Evolutionary conservation across 1,284 basidiomycete species (phyloP), one percentile per base, ranked within the genome.

Genomic region (Sporisorium sorghi): DNA sequence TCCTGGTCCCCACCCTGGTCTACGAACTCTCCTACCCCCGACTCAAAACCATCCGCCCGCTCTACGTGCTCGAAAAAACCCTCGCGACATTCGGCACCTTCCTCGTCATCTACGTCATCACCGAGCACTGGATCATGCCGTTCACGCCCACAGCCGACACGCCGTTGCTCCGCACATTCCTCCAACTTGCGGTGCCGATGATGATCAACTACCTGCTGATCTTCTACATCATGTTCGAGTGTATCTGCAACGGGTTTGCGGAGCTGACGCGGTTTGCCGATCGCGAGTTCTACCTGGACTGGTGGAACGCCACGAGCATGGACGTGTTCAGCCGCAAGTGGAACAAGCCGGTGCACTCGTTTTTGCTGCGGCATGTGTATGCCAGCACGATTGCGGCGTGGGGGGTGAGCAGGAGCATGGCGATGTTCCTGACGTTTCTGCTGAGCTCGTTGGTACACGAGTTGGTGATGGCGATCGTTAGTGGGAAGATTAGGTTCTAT

Each of bases 1-100:
- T 93, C 85, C 86, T 96, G 52, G 91, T 94, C 48, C 96, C 97
- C 11, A 93, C 94, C 0, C 88, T 99, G 49, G 94, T 97, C 6
- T 99, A 99, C 83, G 93, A 98, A 83, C 88, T 99, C 52, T 94
- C 97, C 84, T 99, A 97, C 84, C 96, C 96, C 6, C 87, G 95
- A 43, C 97, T 94, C 1, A 89, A 92, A 26, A 87, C 87, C 26
- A 93, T 97, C 69, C 91, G 95, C 3, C 94, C 93, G 0, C 83
- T 93, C 17, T 98, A 98, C 81, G 88, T 99, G 3, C 90, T 98
- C 68, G 96, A 99, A 85, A 98, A 98, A 87, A 92, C 92, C 0
- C 89, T 93, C 5, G 96, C 95, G 26, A 95, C 93, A 4, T 93
- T 97, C 82, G 96, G 96, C 47, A 97, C 95, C 1, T 98, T 99